Evolutionary conservation across 306 rosid species (phyloP).

Genomic region (Citrullus amarus): DNA sequence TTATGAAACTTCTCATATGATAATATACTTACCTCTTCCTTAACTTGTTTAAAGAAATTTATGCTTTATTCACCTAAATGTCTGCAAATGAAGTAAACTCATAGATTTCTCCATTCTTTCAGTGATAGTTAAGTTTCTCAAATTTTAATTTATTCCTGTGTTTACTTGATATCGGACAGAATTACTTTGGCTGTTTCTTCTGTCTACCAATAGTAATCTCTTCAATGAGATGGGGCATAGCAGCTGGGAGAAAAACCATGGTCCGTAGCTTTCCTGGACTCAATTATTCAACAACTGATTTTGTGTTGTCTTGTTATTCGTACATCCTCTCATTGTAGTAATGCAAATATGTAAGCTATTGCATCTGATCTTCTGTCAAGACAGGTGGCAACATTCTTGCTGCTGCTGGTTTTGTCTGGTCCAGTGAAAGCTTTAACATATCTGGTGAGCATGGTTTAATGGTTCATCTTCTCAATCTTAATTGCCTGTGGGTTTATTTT

Average conservation of each 20-base stretch:
- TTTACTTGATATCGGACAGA: slow-evolving; percentile 37
- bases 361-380: slow-evolving; percentile 10
- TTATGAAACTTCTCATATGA: background rate
- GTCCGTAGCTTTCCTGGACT: slow-evolving; percentile 29
- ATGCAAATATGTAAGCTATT: background rate
- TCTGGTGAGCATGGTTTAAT: slow-evolving; percentile 49
- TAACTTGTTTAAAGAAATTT: background rate
- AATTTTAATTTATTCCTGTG: background rate
- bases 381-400: slow-evolving; percentile 82
- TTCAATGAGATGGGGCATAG: slow-evolving; percentile 95
- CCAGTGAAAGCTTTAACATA: slow-evolving; percentile 81
- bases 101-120: background rate
- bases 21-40: background rate
- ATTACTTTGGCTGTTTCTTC: slow-evolving; percentile 89
- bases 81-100: background rate
- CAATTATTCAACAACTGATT: background rate
- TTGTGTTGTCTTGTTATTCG: background rate
- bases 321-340: background rate
- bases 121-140: background rate
- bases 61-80: background rate
- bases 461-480: slow-evolving; percentile 5
- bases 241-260: slow-evolving; percentile 95
- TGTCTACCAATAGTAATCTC: slow-evolving; percentile 82
- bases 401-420: slow-evolving; percentile 79
- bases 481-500: background rate